A percentile compares a stretch with the other conserved stretches of the same genome.
phyloP scores from a whole-genome alignment of 805 yeast genomes.

The Cyberlindnera bimundalis region DNA sequence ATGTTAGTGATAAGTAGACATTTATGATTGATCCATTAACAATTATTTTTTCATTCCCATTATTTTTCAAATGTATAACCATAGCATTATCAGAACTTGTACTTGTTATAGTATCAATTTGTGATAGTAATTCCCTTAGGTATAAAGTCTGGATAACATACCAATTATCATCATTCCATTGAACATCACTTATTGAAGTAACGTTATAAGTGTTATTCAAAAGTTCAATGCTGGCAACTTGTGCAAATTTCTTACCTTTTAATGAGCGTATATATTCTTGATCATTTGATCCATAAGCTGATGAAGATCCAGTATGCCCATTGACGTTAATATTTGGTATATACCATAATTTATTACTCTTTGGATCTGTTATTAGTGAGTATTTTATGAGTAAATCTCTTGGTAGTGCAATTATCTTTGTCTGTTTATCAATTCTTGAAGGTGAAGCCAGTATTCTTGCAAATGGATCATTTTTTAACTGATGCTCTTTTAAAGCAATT shows the following conservation, averaged over 20 bases:
- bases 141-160: constrained; percentile 14
- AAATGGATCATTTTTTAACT: constrained; percentile 1
- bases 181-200: constrained; percentile 10
- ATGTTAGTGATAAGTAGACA: not conserved
- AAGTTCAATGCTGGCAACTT: constrained; percentile 18
- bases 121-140: constrained; percentile 6
- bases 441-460: constrained; percentile 37
- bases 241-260: constrained; percentile 6
- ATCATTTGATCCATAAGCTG: constrained; percentile 16
- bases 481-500: not conserved
- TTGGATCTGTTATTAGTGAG: constrained; percentile 9
- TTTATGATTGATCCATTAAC: not conserved
- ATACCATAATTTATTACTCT: constrained; percentile 7
- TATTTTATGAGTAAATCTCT: constrained; percentile 8
- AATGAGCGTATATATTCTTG: not conserved
- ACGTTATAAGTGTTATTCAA: constrained; percentile 10
- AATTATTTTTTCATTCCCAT: not conserved
- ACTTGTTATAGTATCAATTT: not conserved
- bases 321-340: constrained; percentile 13
- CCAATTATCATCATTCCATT: constrained; percentile 14
- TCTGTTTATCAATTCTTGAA: constrained; percentile 36
- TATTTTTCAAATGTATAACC: not conserved
- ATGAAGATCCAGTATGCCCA: constrained; percentile 7
- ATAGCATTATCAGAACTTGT: not conserved
- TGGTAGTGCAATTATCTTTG: constrained; percentile 28